A percentile compares a stretch with the other conserved stretches of the same genome.
These are phyloP conservation scores for Begonia masoniana DNA, from an alignment of 306 rosid genomes.

Conservation along the genomic window DNA sequence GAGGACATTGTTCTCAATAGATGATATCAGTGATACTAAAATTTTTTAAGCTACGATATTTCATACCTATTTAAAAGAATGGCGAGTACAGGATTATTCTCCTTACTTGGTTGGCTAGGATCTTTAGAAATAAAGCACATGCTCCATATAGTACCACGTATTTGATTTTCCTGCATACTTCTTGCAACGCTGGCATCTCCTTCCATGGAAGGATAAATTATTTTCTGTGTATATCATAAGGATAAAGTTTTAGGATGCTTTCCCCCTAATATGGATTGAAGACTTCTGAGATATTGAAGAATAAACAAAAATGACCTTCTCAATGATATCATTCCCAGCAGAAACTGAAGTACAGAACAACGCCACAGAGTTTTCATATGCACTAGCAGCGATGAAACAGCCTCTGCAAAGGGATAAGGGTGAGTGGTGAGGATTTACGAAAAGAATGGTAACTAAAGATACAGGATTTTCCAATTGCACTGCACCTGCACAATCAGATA, in stretches of 20 bases:
- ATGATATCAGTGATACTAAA: background rate
- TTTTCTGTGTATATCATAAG: conserved; percentile 30
- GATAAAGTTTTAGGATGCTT: conserved; percentile 1
- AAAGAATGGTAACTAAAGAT: too few species aligned
- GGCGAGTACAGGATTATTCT: conserved; percentile 70
- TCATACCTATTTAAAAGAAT: conserved; percentile 67
- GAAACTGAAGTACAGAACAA: conserved; percentile 66
- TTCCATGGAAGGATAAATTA: conserved; percentile 55
- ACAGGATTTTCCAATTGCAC: too few species aligned
- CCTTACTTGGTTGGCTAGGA: conserved; percentile 36
- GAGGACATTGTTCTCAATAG: conserved; percentile 12
- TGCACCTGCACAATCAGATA: too few species aligned
- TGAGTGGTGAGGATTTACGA: too few species aligned
- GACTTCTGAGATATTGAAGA: conserved; percentile 5
- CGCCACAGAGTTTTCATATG: conserved; percentile 69
- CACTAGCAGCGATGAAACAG: conserved; percentile 86
- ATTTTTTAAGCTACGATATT: background rate
- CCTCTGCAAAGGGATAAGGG: conserved; percentile 55
- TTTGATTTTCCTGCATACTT: conserved; percentile 32
- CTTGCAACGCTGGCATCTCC: conserved; percentile 28
- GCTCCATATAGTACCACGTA: conserved; percentile 81
- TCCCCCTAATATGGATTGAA: conserved; percentile 6
- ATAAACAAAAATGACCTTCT: conserved; percentile 42
- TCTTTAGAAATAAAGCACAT: conserved; percentile 81
- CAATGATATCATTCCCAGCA: conserved; percentile 49